Conservation (phyloP, 208 protist genomes). For the Crithidia thermophila region DNA sequence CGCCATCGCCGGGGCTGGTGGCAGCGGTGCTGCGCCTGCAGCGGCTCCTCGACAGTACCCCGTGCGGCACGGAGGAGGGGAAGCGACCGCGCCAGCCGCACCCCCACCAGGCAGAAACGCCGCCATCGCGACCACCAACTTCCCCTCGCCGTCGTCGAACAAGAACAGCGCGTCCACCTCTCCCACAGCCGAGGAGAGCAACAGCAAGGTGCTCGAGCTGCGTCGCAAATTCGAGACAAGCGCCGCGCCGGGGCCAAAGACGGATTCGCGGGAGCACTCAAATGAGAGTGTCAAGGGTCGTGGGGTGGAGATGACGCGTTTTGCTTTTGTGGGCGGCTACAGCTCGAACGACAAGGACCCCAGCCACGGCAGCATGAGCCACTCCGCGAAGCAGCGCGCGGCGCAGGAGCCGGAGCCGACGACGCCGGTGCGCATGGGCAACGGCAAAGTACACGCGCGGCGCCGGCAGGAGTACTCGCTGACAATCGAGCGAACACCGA, state of each 20-base stretch:
- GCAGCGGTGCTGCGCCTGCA: neutral
- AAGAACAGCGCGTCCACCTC: neutral
- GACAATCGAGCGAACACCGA: slow-evolving; percentile 6
- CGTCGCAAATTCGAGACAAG: slow-evolving; percentile 6
- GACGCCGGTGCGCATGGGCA: neutral
- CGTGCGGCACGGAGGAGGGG: too few species aligned
- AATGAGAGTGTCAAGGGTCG: neutral
- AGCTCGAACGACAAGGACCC: neutral
- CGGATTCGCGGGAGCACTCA: neutral
- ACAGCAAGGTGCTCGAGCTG: slow-evolving; percentile 5
- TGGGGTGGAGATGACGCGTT: neutral
- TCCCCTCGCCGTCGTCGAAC: neutral
- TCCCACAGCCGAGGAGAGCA: slow-evolving; percentile 5
- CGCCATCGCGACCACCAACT: neutral
- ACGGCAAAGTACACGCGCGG: neutral
- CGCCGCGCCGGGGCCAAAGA: neutral
- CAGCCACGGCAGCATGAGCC: neutral
- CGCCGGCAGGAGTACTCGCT: slow-evolving; percentile 14
- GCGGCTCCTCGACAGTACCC: neutral
- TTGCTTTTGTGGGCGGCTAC: neutral
- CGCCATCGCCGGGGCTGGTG: neutral
- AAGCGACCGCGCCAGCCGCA: neutral
- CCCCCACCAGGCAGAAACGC: neutral
- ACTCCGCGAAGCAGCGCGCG: slow-evolving; percentile 11
- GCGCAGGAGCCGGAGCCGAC: slow-evolving; percentile 1